Evolutionary conservation across 306 rosid species (phyloP).

Genomic region (Pyrus betulifolia): DNA sequence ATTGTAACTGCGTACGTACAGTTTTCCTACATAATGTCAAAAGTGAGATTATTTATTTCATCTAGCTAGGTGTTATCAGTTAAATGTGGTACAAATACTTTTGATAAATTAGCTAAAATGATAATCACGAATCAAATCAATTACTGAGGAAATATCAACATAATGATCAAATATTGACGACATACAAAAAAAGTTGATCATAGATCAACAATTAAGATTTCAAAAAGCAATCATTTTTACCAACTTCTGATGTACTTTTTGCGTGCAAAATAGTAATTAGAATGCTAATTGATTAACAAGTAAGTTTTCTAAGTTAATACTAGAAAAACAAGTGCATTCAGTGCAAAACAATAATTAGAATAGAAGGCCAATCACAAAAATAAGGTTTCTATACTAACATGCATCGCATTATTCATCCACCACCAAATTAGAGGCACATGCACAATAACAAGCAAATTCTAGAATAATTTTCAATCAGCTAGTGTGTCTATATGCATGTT

Average conservation of each 20-base stretch:
- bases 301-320: background rate
- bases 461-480: background rate
- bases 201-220: background rate
- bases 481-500: background rate
- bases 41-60: background rate
- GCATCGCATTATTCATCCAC: too few species aligned
- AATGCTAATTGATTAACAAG: background rate
- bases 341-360: background rate
- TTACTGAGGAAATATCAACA: too few species aligned
- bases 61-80: background rate
- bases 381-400: too few species aligned
- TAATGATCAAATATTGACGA: too few species aligned
- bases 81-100: background rate
- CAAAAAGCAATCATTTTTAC: too few species aligned
- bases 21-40: constrained; percentile 25
- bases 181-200: background rate
- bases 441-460: background rate
- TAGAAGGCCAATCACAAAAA: too few species aligned
- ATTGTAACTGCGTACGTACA: constrained; percentile 60
- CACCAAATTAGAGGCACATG: background rate
- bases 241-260: background rate
- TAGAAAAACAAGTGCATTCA: background rate
- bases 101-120: too few species aligned
- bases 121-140: too few species aligned
- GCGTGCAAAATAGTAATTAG: background rate